A percentile compares a stretch with the other conserved stretches of the same genome.
These are phyloP conservation scores for Musa acuminata DNA, from an alignment of 176 grass and related monocot species.

Conservation along the genomic window DNA sequence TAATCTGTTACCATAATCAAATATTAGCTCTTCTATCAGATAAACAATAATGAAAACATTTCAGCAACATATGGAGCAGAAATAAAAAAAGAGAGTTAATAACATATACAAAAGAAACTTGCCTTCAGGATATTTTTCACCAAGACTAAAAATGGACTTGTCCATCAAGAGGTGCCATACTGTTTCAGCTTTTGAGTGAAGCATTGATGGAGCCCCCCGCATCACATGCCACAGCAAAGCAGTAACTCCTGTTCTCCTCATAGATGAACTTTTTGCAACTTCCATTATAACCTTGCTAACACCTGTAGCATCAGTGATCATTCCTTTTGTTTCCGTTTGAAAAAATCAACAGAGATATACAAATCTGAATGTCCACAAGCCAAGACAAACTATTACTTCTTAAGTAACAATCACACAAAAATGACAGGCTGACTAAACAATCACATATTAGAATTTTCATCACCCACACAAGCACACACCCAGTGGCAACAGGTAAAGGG, in stretches of 20 bases:
- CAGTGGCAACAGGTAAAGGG: too few species aligned
- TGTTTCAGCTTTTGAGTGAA: slow-evolving; percentile 74
- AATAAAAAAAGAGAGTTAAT: background rate
- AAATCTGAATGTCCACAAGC: background rate
- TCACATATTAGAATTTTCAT: background rate
- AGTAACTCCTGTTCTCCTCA: slow-evolving; percentile 41
- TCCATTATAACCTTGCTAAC: slow-evolving; percentile 45
- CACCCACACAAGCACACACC: too few species aligned
- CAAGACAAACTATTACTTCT: background rate
- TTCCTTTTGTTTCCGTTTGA: background rate
- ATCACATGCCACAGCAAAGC: slow-evolving; percentile 76
- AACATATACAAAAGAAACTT: slow-evolving; percentile 19
- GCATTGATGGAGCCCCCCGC: slow-evolving; percentile 57
- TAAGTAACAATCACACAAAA: background rate
- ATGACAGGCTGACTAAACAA: background rate
- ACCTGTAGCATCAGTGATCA: slow-evolving; percentile 35
- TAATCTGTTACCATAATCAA: too few species aligned
- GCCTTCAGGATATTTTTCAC: slow-evolving; percentile 59
- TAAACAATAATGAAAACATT: background rate
- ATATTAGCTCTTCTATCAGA: background rate
- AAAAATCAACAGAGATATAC: background rate
- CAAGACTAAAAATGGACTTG: slow-evolving; percentile 37
- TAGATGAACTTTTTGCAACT: slow-evolving; percentile 51
- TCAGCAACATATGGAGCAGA: background rate
- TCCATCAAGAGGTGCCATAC: slow-evolving; percentile 70